Base-by-base conservation (phyloP, 1,284 basidiomycete species). In the Malassezia japonica region DNA sequence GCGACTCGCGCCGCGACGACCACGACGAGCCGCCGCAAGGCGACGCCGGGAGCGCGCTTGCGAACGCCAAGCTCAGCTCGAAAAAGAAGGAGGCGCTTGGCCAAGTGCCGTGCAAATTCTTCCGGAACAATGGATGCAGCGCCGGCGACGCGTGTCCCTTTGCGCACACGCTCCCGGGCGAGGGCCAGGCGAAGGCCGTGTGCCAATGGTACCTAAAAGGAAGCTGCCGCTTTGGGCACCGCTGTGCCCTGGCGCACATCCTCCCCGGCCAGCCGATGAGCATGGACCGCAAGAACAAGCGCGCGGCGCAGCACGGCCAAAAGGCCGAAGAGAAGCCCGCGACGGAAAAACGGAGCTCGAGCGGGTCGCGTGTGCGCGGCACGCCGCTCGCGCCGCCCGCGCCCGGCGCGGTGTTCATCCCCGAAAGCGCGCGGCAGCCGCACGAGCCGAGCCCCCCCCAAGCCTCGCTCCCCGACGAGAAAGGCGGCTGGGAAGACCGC, bases 201-300 rank as follows among this genome's bases (percentile, higher is more conserved):
- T 98, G 92, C 72, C 84, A 89, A 39, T 96, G 90, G 89, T 98
- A 78, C 63, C 70, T 79, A 58, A 80, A 75, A 74, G 88, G 92
- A 2, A 92, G 87, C 75, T 98, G 92, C 80, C 92, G 92, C 76
- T 96, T 96, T 69, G 91, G 86, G 8, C 90, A 95, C 78, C 95
- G 95, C 72, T 95, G 91, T 75, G 64, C 65, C 4, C 56, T 73
- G 39, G 90, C 90, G 1, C 92, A 96, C 71, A 79, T 96, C 46
- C 79, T 92, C 3, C 91, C 91, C 3, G 92, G 91, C 4, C 91
- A 96, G 76, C 84, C 81, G 60, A 65, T 68, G 64, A 72, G 69
- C 10, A 94, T 95, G 87, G 92, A 98, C 73, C 79, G 91, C 60
- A 92, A 94, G 79, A 96, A 98, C 77, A 96, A 96, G 79, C 89